Percentiles rank a stretch among this genome's conserved stretches.
Evolutionary conservation across 148 eudicot species (phyloP).

Genomic region (Persicaria maculosa): DNA sequence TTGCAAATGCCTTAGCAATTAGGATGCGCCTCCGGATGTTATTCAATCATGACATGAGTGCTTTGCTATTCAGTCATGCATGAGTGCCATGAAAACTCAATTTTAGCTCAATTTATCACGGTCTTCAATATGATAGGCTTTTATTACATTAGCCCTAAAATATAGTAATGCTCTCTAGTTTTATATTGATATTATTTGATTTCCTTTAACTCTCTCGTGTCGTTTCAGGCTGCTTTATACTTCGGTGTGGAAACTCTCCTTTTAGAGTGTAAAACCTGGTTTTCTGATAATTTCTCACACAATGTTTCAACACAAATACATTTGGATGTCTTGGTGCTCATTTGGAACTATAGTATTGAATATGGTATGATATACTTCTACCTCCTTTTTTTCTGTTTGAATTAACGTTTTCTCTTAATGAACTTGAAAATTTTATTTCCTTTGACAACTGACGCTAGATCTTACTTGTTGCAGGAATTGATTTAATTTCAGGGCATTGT

Average conservation of each 20-base stretch:
- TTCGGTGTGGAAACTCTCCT: conserved; percentile 74
- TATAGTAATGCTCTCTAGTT: not conserved
- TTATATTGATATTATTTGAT: not conserved
- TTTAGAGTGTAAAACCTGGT: conserved; percentile 53
- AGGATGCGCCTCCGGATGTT: not conserved
- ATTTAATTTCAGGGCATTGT: conserved; percentile 53
- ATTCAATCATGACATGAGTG: not conserved
- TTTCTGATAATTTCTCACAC: conserved; percentile 28
- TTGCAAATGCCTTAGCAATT: not conserved
- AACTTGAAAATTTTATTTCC: conserved; percentile 14
- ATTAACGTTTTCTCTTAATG: not conserved
- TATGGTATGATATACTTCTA: conserved; percentile 38
- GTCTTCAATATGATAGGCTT: not conserved
- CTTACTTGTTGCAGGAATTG: conserved; percentile 55
- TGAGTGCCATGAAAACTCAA: not conserved
- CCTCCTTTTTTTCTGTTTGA: not conserved
- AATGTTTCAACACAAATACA: conserved; percentile 26
- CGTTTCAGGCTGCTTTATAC: conserved; percentile 67
- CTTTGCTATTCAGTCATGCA: not conserved
- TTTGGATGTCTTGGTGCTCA: conserved; percentile 36
- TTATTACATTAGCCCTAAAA: not conserved
- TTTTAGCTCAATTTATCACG: not conserved
- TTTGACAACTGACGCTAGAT: conserved; percentile 25
- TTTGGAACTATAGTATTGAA: conserved; percentile 58
- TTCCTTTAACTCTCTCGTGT: not conserved